phyloP scores from a whole-genome alignment of 495 filamentous ascomycete species.

The Podospora anserina region DNA sequence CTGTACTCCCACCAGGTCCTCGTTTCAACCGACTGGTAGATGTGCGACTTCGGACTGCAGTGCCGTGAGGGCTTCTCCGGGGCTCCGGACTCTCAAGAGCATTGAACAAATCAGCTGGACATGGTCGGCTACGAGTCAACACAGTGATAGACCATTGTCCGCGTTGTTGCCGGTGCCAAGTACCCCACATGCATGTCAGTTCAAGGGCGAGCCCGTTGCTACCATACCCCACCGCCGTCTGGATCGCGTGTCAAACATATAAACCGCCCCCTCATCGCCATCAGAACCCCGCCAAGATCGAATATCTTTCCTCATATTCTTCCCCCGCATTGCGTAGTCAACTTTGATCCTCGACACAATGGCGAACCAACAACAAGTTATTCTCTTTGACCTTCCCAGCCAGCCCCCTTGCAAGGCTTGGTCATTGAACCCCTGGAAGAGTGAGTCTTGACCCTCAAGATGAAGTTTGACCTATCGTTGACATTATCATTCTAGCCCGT shows the following conservation, averaged over 20 bases:
- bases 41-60: background rate
- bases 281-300: background rate
- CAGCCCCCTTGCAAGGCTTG: slow-evolving; percentile 44
- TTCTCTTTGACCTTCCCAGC: slow-evolving; percentile 58
- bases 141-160: background rate
- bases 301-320: background rate
- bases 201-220: background rate
- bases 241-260: background rate
- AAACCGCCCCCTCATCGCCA: background rate
- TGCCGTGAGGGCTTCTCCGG: no score
- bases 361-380: slow-evolving; percentile 29
- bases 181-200: background rate
- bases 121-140: background rate
- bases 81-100: no score
- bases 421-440: slow-evolving; percentile 62
- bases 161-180: background rate
- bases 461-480: background rate
- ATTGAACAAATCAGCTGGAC: background rate
- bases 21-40: no score
- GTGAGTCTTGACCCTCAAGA: slow-evolving; percentile 34
- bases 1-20: no score
- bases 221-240: background rate
- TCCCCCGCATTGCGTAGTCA: background rate
- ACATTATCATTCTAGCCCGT: slow-evolving; percentile 42
- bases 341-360: background rate